Conservation (phyloP, 345 rosid genomes). For the Gossypium arboreum region DNA sequence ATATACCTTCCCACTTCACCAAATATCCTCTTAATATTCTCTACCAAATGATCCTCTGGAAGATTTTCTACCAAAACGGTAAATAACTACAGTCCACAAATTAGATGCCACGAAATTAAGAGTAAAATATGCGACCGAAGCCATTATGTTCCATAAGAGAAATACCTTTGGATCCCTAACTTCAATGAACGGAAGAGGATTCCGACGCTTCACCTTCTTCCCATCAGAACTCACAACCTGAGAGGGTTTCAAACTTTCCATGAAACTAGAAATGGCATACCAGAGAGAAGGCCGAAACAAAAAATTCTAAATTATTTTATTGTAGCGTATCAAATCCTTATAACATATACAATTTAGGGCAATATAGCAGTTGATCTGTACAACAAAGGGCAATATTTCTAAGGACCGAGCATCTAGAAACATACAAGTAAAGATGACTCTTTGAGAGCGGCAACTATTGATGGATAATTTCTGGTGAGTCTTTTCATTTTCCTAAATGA, state of each 20-base stretch:
- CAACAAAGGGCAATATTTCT: neutral
- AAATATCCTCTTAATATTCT: slow-evolving; percentile 58
- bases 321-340: neutral
- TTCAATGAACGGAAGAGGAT: slow-evolving; percentile 54
- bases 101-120: slow-evolving; percentile 26
- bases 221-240: slow-evolving; percentile 76
- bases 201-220: slow-evolving; percentile 74
- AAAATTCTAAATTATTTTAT: neutral
- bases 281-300: neutral
- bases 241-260: slow-evolving; percentile 10
- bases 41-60: slow-evolving; percentile 79
- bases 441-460: slow-evolving; percentile 56
- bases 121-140: neutral
- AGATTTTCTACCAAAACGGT: slow-evolving; percentile 92
- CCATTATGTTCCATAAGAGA: slow-evolving; percentile 15
- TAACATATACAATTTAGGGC: neutral
- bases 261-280: slow-evolving; percentile 16
- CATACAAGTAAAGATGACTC: slow-evolving; percentile 81
- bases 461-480: slow-evolving; percentile 51
- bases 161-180: slow-evolving; percentile 74
- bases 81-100: slow-evolving; percentile 50
- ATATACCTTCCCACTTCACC: slow-evolving; percentile 75
- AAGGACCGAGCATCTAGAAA: slow-evolving; percentile 7
- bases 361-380: neutral
- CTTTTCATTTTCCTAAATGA: slow-evolving; percentile 78